Conservation (phyloP, 2,329 filamentous ascomycete species). For the Sclerotinia borealis region DNA sequence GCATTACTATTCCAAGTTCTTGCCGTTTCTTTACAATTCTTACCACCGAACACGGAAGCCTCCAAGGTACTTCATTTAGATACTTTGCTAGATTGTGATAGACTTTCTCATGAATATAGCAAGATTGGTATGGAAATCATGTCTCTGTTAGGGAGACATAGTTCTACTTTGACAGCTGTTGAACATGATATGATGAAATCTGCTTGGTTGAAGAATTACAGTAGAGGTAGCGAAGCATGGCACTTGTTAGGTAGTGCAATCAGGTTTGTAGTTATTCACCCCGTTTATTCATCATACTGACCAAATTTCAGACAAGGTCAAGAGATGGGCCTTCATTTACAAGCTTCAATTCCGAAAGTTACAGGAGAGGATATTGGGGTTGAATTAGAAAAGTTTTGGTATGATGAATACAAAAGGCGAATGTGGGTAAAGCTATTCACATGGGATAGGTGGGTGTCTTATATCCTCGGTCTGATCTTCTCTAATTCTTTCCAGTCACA, state of each 20-base stretch:
- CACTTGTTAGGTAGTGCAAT: constrained; percentile 13
- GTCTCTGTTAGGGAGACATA: constrained; percentile 12
- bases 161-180: constrained; percentile 11
- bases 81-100: not conserved
- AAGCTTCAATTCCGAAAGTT: not conserved
- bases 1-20: constrained; percentile 17
- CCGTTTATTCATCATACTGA: not conserved
- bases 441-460: constrained; percentile 13
- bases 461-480: not conserved
- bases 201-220: constrained; percentile 17
- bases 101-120: constrained; percentile 14
- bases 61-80: constrained; percentile 4
- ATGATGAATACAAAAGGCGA: constrained; percentile 13
- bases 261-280: not conserved
- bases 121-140: constrained; percentile 15
- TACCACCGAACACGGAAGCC: constrained; percentile 4
- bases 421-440: constrained; percentile 14
- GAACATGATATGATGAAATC: constrained; percentile 15
- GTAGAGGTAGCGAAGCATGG: constrained; percentile 17
- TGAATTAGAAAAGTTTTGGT: constrained; percentile 12
- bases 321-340: constrained; percentile 14
- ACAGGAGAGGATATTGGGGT: not conserved
- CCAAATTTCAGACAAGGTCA: constrained; percentile 11
- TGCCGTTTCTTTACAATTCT: constrained; percentile 15
- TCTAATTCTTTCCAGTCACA: constrained; percentile 7